A percentile compares a stretch with the other conserved stretches of the same genome.
phyloP scores from a whole-genome alignment of 2,329 filamentous ascomycete species.

The Chrysoporthe puriensis region DNA sequence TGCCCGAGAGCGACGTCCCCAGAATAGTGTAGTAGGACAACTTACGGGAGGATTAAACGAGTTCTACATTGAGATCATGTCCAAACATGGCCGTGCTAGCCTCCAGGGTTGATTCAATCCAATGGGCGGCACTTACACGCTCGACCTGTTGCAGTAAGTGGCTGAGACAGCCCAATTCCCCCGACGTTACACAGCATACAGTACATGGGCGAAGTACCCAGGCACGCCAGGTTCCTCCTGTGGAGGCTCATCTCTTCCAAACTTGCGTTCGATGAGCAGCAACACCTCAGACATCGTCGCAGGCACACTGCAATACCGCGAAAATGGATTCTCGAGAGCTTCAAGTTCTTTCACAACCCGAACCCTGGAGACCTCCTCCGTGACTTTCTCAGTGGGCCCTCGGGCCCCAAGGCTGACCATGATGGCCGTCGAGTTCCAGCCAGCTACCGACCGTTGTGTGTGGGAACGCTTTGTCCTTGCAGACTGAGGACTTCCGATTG shows the following conservation, averaged over 20 bases:
- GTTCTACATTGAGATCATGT: too few species aligned
- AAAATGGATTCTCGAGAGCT: not conserved
- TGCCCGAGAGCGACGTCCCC: not conserved
- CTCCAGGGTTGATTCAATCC: too few species aligned
- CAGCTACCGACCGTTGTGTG: too few species aligned
- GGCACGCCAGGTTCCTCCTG: too few species aligned
- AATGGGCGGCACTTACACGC: not conserved
- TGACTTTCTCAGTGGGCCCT: not conserved
- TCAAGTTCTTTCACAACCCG: not conserved
- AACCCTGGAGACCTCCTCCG: constrained; percentile 8
- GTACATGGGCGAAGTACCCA: not conserved
- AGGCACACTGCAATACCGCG: not conserved
- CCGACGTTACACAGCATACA: not conserved
- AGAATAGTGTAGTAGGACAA: too few species aligned
- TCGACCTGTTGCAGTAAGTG: not conserved
- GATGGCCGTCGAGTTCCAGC: not conserved
- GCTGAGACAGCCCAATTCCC: not conserved
- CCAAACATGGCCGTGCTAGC: too few species aligned
- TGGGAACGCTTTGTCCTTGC: not conserved
- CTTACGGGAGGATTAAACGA: not conserved
- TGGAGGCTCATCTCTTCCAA: not conserved
- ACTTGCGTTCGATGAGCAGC: not conserved
- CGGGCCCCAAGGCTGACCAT: not conserved
- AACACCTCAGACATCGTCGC: not conserved
- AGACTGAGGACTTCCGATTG: not conserved